phyloP scores from a whole-genome alignment of 208 protist genomes.

The Leishmania tarentolae region DNA sequence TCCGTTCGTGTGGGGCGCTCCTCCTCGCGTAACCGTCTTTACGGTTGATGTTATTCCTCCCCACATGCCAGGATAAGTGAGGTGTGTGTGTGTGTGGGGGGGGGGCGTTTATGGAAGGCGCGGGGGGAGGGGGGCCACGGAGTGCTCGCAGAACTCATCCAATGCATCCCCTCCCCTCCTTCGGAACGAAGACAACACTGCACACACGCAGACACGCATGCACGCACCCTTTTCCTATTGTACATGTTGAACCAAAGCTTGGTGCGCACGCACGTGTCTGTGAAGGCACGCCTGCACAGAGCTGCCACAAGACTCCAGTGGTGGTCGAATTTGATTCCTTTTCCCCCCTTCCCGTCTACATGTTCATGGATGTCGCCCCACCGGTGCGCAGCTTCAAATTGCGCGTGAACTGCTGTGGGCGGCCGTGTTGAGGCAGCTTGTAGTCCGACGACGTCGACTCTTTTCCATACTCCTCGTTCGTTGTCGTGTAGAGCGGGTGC shows the following conservation, averaged over 20 bases:
- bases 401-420: slow-evolving; percentile 78
- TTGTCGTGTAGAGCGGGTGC: slow-evolving; percentile 80
- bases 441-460: slow-evolving; percentile 26
- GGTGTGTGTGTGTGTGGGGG: not conserved
- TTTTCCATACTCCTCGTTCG: slow-evolving; percentile 76
- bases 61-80: not conserved
- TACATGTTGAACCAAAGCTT: not conserved
- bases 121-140: not conserved
- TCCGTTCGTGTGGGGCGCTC: not conserved
- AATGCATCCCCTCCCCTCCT: not conserved
- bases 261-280: not conserved
- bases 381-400: slow-evolving; percentile 40
- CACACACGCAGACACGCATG: not conserved
- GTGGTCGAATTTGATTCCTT: not conserved
- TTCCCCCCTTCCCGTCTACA: slow-evolving; percentile 44
- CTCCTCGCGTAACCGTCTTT: not conserved
- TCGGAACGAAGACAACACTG: slow-evolving; percentile 1
- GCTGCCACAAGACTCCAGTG: not conserved
- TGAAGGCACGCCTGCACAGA: not conserved
- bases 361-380: slow-evolving; percentile 89
- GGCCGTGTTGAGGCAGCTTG: slow-evolving; percentile 40
- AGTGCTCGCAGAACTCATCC: not conserved
- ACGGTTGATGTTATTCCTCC: not conserved
- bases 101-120: not conserved
- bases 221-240: not conserved